phyloP scores from a whole-genome alignment of 352 stramenopile genomes.

The Phytophthora citrophthora region DNA sequence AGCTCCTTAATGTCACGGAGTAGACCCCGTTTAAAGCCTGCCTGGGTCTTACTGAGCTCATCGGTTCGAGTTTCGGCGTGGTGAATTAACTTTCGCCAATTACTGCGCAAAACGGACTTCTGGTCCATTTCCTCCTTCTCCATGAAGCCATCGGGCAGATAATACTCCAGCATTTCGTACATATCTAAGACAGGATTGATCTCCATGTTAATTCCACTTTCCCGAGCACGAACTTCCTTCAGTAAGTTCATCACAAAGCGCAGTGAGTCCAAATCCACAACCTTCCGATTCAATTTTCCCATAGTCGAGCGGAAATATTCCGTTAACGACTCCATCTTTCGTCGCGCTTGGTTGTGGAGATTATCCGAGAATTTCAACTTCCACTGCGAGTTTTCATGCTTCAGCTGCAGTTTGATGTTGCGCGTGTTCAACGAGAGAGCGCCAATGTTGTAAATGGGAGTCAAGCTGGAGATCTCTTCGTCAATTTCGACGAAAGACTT shows the following conservation, averaged over 20 bases:
- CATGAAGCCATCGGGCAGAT: conserved; percentile 96
- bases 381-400: conserved; percentile 96
- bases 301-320: conserved; percentile 97
- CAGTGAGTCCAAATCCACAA: conserved; percentile 96
- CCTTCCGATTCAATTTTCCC: conserved; percentile 93
- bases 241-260: conserved; percentile 98
- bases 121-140: conserved; percentile 99
- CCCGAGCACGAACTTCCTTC: conserved; percentile 96
- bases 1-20: conserved; percentile 97
- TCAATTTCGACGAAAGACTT: conserved; percentile 96
- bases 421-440: conserved; percentile 97
- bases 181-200: conserved; percentile 98
- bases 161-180: conserved; percentile 98
- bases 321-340: conserved; percentile 94
- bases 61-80: conserved; percentile 94
- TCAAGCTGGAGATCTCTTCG: conserved; percentile 91
- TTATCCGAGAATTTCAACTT: conserved; percentile 98
- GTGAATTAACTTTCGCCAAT: conserved; percentile 97
- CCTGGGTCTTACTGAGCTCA: conserved; percentile 96
- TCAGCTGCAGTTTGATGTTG: conserved; percentile 97
- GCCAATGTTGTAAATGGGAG: conserved; percentile 95
- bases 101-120: conserved; percentile 96
- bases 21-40: conserved; percentile 95
- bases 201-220: conserved; percentile 98
- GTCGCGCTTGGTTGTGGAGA: conserved; percentile 93